phyloP scores from a whole-genome alignment of 2,329 filamentous ascomycete species.

The Myrmaecium sp. region DNA sequence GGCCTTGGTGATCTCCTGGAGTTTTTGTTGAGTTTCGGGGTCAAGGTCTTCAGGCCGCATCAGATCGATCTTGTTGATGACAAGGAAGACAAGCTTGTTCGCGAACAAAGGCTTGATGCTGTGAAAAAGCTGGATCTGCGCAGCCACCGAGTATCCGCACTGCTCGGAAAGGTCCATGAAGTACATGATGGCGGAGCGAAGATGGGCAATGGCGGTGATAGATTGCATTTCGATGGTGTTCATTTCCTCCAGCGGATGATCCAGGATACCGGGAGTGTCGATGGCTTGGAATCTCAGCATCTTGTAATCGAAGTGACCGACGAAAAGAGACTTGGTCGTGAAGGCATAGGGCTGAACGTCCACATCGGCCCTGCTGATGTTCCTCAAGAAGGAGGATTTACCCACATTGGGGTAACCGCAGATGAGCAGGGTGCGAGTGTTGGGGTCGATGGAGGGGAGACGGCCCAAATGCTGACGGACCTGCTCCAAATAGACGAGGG shows the following conservation, averaged over 20 bases:
- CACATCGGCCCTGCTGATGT: constrained; percentile 84
- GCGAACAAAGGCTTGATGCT: constrained; percentile 94
- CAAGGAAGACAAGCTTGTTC: constrained; percentile 92
- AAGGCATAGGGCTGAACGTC: constrained; percentile 97
- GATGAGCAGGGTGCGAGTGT: constrained; percentile 87
- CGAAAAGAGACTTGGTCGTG: constrained; percentile 93
- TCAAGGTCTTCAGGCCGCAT: constrained; percentile 76
- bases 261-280: constrained; percentile 94
- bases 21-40: constrained; percentile 55
- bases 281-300: constrained; percentile 83
- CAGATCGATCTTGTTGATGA: constrained; percentile 97
- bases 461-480: constrained; percentile 92
- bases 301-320: constrained; percentile 95
- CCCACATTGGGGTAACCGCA: constrained; percentile 96
- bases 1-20: constrained; percentile 66
- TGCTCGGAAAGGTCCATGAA: constrained; percentile 97
- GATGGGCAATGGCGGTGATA: constrained; percentile 92
- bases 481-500: constrained; percentile 88
- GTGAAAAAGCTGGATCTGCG: constrained; percentile 88
- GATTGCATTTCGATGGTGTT: constrained; percentile 99
- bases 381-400: constrained; percentile 90
- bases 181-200: constrained; percentile 87
- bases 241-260: constrained; percentile 97
- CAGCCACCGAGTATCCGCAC: constrained; percentile 83
- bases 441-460: constrained; percentile 96